Evolutionary conservation across 495 filamentous ascomycete genomes (phyloP).

Genomic region (Tuber aestivum): DNA sequence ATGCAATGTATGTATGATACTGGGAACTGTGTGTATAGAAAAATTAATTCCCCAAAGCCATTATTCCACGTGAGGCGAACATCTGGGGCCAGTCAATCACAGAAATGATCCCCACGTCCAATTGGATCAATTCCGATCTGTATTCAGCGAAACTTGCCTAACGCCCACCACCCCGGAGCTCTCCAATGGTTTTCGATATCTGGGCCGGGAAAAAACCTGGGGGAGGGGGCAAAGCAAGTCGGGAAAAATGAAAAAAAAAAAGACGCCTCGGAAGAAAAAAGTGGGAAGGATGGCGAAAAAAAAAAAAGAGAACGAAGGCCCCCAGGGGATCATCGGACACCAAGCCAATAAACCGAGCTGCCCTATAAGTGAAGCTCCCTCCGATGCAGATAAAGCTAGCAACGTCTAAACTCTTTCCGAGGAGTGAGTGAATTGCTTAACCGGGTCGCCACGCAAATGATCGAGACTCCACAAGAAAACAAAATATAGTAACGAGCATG

Average conservation of each 20-base stretch:
- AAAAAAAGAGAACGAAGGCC: conserved; percentile 24
- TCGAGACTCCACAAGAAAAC: conserved; percentile 20
- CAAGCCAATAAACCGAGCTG: conserved; percentile 33
- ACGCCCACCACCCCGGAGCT: conserved; percentile 21
- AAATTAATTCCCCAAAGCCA: conserved; percentile 24
- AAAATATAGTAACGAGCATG: conserved; percentile 27
- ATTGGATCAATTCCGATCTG: conserved; percentile 25
- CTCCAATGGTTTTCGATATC: conserved; percentile 26
- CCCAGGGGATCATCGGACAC: conserved; percentile 35
- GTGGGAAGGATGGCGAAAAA: conserved; percentile 10
- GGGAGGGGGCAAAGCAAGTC: conserved; percentile 26
- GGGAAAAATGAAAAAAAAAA: conserved; percentile 7
- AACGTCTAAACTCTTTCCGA: conserved; percentile 31
- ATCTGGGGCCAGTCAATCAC: conserved; percentile 13
- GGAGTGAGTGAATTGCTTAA: conserved; percentile 29
- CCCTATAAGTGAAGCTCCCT: conserved; percentile 31
- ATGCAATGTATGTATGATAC: conserved; percentile 13
- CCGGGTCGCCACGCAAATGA: conserved; percentile 20
- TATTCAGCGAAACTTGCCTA: conserved; percentile 2
- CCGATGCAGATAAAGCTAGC: conserved; percentile 24
- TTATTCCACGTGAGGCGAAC: conserved; percentile 28
- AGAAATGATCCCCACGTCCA: conserved; percentile 33
- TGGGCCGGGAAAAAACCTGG: conserved; percentile 17
- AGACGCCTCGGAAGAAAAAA: background rate
- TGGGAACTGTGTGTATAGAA: conserved; percentile 10